Base-by-base conservation (phyloP, 331 rosid genomes). In the Stylosanthes scabra region DNA sequence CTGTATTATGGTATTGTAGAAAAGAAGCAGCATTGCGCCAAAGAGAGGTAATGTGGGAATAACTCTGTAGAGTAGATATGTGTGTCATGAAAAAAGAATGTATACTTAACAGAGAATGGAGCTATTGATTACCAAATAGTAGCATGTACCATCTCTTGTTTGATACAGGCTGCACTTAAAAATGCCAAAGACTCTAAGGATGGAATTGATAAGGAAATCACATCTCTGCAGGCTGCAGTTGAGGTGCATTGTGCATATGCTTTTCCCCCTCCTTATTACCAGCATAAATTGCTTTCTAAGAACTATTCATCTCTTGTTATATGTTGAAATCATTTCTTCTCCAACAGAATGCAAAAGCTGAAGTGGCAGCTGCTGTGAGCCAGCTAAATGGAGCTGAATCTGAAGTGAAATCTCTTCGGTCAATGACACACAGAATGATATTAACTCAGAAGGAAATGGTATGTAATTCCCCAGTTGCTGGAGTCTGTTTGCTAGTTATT, bases 371-470 rank as follows among this genome's bases (percentile, higher is more conserved):
- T 37, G 80, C 81, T 42, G 76, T 83, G 78, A 80, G 79, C 70
- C 97, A 90, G 57, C 87, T 89, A 31, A 68, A 70, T 63, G 93
- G 92, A 77, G 97, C 90, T 66, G 97, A 90, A 82, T 86, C 91
- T 44, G 97, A 94, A 78, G 96, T 90, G 58, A 94, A 94, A 65
- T 83, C 97, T 78, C 92, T 94, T 62, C 90, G 80, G 63, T 85
- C 91, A 77, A 89, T 84, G 92, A 91, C 99, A n/a, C 97, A 94
- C 58, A 89, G 99, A 84, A 94, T 94, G 99, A 83, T 91, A 77
- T 82, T 91, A 86, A 91, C 96, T 80, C 99, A 90, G 76, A 87
- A 94, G 88, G 99, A 94, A 76, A 91, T 94, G 99, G 99, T 91
- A 70, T 59, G 79, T 83, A 31, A 59, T 70, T 66, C 52, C 67